Evolutionary conservation across 768 basidiomycete species (phyloP), one percentile per base, ranked within the genome.

Genomic region (Nevesoporus exiguus): DNA sequence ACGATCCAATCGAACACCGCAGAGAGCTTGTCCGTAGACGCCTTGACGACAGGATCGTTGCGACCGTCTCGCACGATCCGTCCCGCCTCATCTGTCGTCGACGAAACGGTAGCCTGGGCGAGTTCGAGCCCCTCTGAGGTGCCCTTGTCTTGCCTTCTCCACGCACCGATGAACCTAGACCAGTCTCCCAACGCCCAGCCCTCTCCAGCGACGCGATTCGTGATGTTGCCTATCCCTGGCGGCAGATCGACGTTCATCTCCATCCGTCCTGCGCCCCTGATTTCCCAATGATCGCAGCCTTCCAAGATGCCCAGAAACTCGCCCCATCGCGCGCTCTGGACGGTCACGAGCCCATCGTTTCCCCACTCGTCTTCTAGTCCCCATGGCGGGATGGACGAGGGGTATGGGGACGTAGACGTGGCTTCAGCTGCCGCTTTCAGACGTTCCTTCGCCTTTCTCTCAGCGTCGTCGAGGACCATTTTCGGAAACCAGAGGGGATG

Each of bases 401-500:
- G 31, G 48, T 52, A 54, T 55, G 27, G 17, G 56, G 27, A n/a
- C 11, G 52, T 50, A 7, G 27, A 17, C 13, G 54, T 43, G 7
- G 42, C 30, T 47, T 33, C 49, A 10, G 47, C 42, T 4, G 52
- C 31, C 36, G 74, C 73, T 45, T 73, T 76, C 22, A 80, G 52
- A 19, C 68, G 73, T 21, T 77, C 70, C 65, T 84, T 71, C 62
- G 82, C 77, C 50, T 74, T 77, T 56, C 81, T 80, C 63, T 94
- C 93, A 21, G 83, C 80, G 1, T 90, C 88, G 65, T 99, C 96
- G 34, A 98, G 75, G 29, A 99, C 87, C 73, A 95, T 80, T 73
- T 98, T 97, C 0, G 96, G 93, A 34, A 98, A 78, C 93, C 96
- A 99, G 49, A 99, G 84, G 0, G 97, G 97, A 68, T 98, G 97